phyloP scores from a whole-genome alignment of 2,329 filamentous ascomycete genomes.

The Aspergillus fischeri region DNA sequence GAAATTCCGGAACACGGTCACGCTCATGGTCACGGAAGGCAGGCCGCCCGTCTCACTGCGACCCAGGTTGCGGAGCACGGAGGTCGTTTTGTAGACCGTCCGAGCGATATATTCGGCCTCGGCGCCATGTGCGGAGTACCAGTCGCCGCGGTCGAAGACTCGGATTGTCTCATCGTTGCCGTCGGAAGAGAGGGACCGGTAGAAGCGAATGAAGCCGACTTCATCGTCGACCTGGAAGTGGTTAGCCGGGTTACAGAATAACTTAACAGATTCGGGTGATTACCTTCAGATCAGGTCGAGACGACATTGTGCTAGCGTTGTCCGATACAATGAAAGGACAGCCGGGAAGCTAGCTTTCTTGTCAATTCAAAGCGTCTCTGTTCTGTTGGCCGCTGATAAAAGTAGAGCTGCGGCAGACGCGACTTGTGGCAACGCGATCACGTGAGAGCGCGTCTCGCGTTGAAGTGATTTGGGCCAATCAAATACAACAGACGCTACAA shows the following conservation, averaged over 20 bases:
- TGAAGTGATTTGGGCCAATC: conserved; percentile 15
- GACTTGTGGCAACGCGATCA: conserved; percentile 24
- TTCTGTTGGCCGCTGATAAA: neutral
- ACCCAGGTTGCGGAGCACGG: conserved; percentile 85
- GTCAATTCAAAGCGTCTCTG: conserved; percentile 8
- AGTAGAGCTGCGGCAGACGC: conserved; percentile 14
- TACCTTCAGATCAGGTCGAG: conserved; percentile 69
- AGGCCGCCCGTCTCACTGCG: conserved; percentile 78
- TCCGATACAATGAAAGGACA: conserved; percentile 8
- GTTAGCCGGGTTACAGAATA: conserved; percentile 6
- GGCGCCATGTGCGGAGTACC: conserved; percentile 66
- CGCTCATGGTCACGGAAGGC: conserved; percentile 89
- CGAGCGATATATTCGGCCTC: conserved; percentile 48
- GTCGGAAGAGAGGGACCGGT: conserved; percentile 73
- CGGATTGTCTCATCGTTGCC: conserved; percentile 66
- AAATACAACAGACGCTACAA: neutral
- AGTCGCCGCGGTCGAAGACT: conserved; percentile 91
- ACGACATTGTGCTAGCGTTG: conserved; percentile 55
- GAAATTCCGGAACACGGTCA: conserved; percentile 93
- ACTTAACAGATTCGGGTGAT: neutral
- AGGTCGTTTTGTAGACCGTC: conserved; percentile 96
- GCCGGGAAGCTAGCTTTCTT: conserved; percentile 4
- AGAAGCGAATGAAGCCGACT: conserved; percentile 93
- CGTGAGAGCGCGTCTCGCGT: conserved; percentile 34
- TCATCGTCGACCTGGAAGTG: conserved; percentile 80